A percentile compares a stretch with the other conserved stretches of the same genome.
phyloP scores from a whole-genome alignment of 495 filamentous ascomycete genomes.

The Platismatia glauca region DNA sequence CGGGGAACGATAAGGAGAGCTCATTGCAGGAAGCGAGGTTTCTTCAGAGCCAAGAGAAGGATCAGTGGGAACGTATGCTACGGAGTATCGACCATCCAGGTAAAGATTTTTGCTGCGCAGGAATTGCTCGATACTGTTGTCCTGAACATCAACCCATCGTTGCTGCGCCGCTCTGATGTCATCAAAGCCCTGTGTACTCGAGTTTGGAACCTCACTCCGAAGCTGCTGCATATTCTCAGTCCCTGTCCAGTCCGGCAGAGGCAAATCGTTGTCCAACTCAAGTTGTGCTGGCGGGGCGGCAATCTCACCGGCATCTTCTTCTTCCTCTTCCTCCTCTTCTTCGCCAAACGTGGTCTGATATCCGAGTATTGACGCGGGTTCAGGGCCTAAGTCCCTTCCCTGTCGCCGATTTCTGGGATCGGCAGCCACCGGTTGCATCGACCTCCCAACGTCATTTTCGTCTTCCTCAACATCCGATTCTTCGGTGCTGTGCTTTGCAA shows the following conservation, averaged over 20 bases:
- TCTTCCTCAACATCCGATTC: slow-evolving; percentile 27
- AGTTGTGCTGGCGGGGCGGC: neutral
- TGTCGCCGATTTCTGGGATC: slow-evolving; percentile 1
- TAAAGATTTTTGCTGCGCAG: slow-evolving; percentile 25
- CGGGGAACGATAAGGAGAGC: neutral
- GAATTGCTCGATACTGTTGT: slow-evolving; percentile 50
- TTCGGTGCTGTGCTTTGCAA: slow-evolving; percentile 32
- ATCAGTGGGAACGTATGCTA: slow-evolving; percentile 11
- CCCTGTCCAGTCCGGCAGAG: slow-evolving; percentile 7
- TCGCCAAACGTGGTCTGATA: slow-evolving; percentile 14
- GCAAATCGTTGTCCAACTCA: neutral
- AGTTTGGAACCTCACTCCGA: slow-evolving; percentile 17
- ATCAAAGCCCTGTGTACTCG: neutral
- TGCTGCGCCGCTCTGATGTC: slow-evolving; percentile 10
- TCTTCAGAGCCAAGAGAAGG: neutral
- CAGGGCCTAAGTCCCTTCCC: neutral
- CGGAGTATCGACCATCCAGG: slow-evolving; percentile 21
- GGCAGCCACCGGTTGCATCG: slow-evolving; percentile 14
- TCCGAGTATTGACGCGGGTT: slow-evolving; percentile 2
- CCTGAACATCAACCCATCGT: slow-evolving; percentile 19
- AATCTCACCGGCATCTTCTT: slow-evolving; percentile 16
- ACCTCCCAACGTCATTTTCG: slow-evolving; percentile 24
- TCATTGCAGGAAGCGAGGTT: neutral
- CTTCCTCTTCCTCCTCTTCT: slow-evolving; percentile 12
- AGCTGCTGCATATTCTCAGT: slow-evolving; percentile 21